Conservation (phyloP, 495 filamentous ascomycete genomes). For the Aspergillus mulundensis region DNA sequence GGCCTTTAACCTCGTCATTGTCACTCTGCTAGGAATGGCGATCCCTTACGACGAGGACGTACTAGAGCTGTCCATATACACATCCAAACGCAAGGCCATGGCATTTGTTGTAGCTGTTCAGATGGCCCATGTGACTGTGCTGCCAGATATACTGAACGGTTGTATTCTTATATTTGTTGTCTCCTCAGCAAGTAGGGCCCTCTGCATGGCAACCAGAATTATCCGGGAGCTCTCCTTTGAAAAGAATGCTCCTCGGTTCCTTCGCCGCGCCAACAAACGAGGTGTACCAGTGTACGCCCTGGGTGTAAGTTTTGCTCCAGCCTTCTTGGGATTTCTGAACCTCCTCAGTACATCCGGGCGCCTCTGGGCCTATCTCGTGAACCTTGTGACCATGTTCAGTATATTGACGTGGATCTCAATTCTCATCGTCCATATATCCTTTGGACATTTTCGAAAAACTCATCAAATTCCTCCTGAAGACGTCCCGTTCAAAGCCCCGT, state of each 20-base stretch:
- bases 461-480: constrained; percentile 59
- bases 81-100: constrained; percentile 34
- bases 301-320: constrained; percentile 51
- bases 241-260: constrained; percentile 63
- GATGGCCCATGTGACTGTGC: constrained; percentile 42
- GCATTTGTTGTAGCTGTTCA: constrained; percentile 59
- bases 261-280: constrained; percentile 60
- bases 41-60: constrained; percentile 46
- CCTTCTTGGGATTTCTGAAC: constrained; percentile 70
- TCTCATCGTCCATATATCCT: constrained; percentile 72
- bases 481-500: constrained; percentile 68
- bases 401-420: constrained; percentile 68
- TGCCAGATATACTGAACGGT: constrained; percentile 56
- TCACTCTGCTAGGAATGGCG: constrained; percentile 50
- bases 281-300: constrained; percentile 74
- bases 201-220: constrained; percentile 66
- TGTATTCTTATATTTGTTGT: constrained; percentile 72
- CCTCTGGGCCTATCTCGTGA: constrained; percentile 76
- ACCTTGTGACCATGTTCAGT: constrained; percentile 72
- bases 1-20: constrained; percentile 64
- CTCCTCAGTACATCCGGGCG: constrained; percentile 54
- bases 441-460: constrained; percentile 63
- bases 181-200: constrained; percentile 62
- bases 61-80: constrained; percentile 34
- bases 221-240: constrained; percentile 70